These are phyloP conservation scores for Casuarina cunninghamiana DNA, from an alignment of 306 rosid species.

Conservation along the genomic window DNA sequence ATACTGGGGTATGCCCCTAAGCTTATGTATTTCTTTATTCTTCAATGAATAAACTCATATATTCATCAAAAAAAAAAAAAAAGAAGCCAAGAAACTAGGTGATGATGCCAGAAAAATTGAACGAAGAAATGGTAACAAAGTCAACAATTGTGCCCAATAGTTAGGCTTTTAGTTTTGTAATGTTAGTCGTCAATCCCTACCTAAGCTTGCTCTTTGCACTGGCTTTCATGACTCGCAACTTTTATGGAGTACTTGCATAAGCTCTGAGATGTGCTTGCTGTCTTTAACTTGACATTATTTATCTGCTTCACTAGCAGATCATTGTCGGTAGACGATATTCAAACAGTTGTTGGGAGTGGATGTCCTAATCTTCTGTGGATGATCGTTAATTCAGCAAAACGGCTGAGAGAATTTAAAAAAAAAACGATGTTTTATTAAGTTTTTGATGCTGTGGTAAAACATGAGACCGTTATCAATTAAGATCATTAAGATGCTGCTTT, in stretches of 20 bases:
- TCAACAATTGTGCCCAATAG: neutral
- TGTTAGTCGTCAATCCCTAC: neutral
- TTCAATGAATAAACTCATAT: too few relatives aligned
- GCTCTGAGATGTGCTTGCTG: constrained; percentile 7
- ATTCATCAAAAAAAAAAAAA: too few relatives aligned
- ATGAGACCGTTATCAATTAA: too few relatives aligned
- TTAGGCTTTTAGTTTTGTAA: neutral
- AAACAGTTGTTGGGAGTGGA: constrained; percentile 62
- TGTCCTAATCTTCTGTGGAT: constrained; percentile 85
- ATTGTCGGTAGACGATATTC: constrained; percentile 56
- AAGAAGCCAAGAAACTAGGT: neutral
- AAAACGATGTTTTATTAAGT: too few relatives aligned
- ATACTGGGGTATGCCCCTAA: too few relatives aligned
- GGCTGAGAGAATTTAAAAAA: constrained; percentile 48
- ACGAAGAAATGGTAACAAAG: neutral
- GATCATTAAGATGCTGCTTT: too few relatives aligned
- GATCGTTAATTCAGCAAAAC: constrained; percentile 87
- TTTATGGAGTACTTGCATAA: neutral
- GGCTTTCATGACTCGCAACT: neutral
- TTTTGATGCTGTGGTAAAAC: too few relatives aligned
- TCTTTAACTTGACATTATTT: neutral
- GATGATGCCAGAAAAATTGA: neutral
- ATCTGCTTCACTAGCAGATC: constrained; percentile 50
- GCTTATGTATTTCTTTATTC: too few relatives aligned
- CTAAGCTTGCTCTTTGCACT: neutral